These are phyloP conservation scores for Leccinum angustisporum DNA, from an alignment of 1,284 basidiomycete species.

Conservation along the genomic window DNA sequence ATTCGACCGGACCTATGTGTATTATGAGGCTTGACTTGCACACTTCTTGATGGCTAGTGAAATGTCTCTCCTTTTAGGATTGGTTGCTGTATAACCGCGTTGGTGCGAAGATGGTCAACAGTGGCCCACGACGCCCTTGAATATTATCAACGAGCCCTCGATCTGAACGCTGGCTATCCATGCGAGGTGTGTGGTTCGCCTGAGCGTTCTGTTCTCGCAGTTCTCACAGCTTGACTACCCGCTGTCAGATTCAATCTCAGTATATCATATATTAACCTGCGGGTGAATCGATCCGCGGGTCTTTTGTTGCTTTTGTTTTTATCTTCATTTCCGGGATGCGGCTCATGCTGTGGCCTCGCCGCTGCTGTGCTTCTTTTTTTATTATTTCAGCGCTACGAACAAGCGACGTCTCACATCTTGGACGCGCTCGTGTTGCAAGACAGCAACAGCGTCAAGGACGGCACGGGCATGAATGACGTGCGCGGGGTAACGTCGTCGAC, in stretches of 20 bases:
- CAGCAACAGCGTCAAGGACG: constrained; percentile 63
- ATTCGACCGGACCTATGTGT: constrained; percentile 57
- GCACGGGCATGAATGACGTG: constrained; percentile 44
- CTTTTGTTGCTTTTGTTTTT: not conserved
- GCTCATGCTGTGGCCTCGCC: not conserved
- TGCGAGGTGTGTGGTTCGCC: constrained; percentile 54
- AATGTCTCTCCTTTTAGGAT: constrained; percentile 53
- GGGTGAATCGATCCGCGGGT: constrained; percentile 45
- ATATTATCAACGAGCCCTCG: constrained; percentile 89
- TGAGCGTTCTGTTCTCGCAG: not conserved
- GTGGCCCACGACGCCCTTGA: constrained; percentile 85
- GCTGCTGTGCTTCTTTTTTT: not conserved
- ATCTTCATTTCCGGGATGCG: not conserved
- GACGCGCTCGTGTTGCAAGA: constrained; percentile 87
- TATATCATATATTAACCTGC: constrained; percentile 86
- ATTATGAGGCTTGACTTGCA: not conserved
- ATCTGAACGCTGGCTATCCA: constrained; percentile 89
- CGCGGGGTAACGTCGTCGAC: constrained; percentile 74
- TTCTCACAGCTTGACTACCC: not conserved
- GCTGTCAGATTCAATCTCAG: constrained; percentile 79
- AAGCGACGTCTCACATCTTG: constrained; percentile 82
- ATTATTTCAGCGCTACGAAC: constrained; percentile 63
- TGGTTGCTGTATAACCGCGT: constrained; percentile 96
- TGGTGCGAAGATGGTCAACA: constrained; percentile 95
- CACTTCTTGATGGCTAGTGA: not conserved